A percentile compares a stretch with the other conserved stretches of the same genome.
phyloP scores from a whole-genome alignment of 495 filamentous ascomycete species.

The Daldinia childiae region DNA sequence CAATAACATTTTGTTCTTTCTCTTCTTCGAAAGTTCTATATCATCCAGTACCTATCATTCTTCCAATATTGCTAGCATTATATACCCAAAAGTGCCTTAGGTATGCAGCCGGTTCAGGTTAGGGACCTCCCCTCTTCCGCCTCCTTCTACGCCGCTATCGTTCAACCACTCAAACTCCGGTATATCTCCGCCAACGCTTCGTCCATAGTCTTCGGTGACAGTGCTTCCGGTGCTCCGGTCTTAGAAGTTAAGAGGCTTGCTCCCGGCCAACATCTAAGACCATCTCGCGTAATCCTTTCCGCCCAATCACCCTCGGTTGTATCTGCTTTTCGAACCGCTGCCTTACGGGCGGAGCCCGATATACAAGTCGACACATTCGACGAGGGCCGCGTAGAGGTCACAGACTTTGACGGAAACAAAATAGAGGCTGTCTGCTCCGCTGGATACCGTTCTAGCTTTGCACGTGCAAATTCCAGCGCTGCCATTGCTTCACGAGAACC shows the following conservation, averaged over 20 bases:
- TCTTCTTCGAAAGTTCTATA: not conserved
- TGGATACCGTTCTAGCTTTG: conserved; percentile 30
- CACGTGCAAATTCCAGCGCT: conserved; percentile 43
- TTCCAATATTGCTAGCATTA: not conserved
- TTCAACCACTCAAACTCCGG: conserved; percentile 77
- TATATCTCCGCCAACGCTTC: conserved; percentile 61
- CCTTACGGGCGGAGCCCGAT: conserved; percentile 27
- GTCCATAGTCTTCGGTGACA: conserved; percentile 48
- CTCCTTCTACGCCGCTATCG: conserved; percentile 81
- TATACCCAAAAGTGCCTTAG: conserved; percentile 6
- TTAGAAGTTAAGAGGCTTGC: conserved; percentile 51
- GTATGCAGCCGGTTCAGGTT: conserved; percentile 60
- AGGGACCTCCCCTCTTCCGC: conserved; percentile 79
- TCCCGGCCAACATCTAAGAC: conserved; percentile 45
- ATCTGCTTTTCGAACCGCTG: conserved; percentile 30
- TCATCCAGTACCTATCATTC: not conserved
- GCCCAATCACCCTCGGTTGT: conserved; percentile 25
- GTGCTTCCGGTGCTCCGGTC: conserved; percentile 43
- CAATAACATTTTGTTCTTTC: not conserved
- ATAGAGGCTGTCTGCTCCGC: conserved; percentile 56
- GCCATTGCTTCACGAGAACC: conserved; percentile 38
- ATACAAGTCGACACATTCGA: conserved; percentile 26
- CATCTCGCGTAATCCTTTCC: conserved; percentile 49
- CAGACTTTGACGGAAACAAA: conserved; percentile 63
- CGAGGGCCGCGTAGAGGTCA: conserved; percentile 49